phyloP scores from a whole-genome alignment of 73 alveolate genomes.

The Symbiodinium natans region DNA sequence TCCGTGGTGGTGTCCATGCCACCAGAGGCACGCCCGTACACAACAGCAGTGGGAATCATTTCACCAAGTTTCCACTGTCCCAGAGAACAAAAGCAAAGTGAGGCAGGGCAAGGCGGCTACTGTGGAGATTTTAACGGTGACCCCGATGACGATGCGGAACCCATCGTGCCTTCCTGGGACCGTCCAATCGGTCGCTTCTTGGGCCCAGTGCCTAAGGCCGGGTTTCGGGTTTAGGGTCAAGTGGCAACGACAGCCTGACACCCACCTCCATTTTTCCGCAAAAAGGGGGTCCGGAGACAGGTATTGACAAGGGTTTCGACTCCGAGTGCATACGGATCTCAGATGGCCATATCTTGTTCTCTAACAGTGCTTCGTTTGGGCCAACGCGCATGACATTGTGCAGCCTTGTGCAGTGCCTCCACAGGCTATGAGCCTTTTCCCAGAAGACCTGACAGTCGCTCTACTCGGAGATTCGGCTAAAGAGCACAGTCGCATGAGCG shows the following conservation, averaged over 20 bases:
- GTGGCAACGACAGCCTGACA: background rate
- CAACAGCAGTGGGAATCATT: too few relatives aligned
- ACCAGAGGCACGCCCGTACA: background rate
- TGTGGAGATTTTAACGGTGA: slow-evolving; percentile 43
- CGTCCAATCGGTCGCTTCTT: slow-evolving; percentile 30
- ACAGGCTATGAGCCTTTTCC: background rate
- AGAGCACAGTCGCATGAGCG: background rate
- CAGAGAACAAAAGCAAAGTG: background rate
- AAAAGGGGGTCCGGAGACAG: too few relatives aligned
- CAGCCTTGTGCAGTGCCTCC: too few relatives aligned
- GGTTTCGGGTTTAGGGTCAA: background rate
- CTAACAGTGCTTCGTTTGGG: too few relatives aligned
- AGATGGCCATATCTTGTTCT: too few relatives aligned
- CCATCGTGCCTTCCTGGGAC: slow-evolving; percentile 74
- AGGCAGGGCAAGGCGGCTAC: slow-evolving; percentile 63
- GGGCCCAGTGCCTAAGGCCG: background rate
- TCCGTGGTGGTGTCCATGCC: slow-evolving; percentile 29
- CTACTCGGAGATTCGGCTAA: background rate
- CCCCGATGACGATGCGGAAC: slow-evolving; percentile 72
- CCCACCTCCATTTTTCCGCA: too few relatives aligned
- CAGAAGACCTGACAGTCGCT: background rate
- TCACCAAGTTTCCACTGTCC: too few relatives aligned
- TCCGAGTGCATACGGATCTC: too few relatives aligned
- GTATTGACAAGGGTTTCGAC: too few relatives aligned
- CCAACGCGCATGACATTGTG: too few relatives aligned